These are phyloP conservation scores for Croton setiger DNA, from an alignment of 441 rosid species.

Conservation along the genomic window DNA sequence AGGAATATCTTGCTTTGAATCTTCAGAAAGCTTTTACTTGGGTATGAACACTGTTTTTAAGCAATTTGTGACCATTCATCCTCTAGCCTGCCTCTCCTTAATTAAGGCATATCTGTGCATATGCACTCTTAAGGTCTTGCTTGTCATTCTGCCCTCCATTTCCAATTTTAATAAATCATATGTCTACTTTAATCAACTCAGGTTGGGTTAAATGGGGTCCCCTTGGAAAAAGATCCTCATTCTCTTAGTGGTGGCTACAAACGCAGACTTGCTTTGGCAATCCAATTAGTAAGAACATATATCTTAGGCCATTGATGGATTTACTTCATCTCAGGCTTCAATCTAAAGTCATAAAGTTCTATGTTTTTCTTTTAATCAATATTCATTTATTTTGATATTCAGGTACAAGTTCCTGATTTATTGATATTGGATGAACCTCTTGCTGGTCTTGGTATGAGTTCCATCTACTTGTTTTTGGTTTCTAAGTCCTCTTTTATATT, in stretches of 20 bases:
- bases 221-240: constrained; percentile 84
- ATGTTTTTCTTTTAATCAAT: background rate
- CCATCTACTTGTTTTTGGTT: constrained; percentile 20
- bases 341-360: background rate
- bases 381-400: constrained; percentile 24
- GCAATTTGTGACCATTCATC: constrained; percentile 6
- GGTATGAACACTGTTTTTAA: constrained; percentile 42
- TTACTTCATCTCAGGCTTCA: constrained; percentile 1
- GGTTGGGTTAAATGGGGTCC: constrained; percentile 82
- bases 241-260: constrained; percentile 94
- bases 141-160: background rate
- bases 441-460: constrained; percentile 87
- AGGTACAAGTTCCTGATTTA: constrained; percentile 86
- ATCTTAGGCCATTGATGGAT: constrained; percentile 1
- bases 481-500: background rate
- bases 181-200: constrained; percentile 25
- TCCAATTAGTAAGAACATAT: constrained; percentile 65
- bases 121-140: constrained; percentile 5
- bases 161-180: background rate
- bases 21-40: constrained; percentile 87
- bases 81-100: background rate
- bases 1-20: constrained; percentile 61
- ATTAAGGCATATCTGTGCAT: constrained; percentile 12
- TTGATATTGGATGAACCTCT: constrained; percentile 95
- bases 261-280: constrained; percentile 88